Percentiles rank a stretch among this genome's conserved stretches.
phyloP scores from a whole-genome alignment of 306 rosid species.

The Cucumis cinereus region DNA sequence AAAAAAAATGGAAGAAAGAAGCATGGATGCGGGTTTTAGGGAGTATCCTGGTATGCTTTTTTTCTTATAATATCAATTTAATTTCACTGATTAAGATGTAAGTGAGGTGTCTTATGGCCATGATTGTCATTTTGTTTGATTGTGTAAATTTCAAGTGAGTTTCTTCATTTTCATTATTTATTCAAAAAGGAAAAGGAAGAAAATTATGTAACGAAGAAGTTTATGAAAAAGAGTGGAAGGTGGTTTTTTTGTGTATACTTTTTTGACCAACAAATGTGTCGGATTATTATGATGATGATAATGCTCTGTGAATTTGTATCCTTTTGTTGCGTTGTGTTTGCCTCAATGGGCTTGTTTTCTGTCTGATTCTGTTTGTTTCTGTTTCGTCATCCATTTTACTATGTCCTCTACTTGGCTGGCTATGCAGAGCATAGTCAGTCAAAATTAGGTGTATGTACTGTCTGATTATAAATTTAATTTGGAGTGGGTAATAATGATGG shows the following conservation, averaged over 20 bases:
- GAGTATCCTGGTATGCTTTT: conserved; percentile 34
- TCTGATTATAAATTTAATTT: background rate
- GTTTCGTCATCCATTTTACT: background rate
- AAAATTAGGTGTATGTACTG: too few relatives aligned
- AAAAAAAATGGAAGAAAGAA: conserved; percentile 1
- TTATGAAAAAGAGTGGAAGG: background rate
- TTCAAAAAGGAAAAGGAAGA: background rate
- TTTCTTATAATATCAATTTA: background rate
- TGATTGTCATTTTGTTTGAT: conserved; percentile 17
- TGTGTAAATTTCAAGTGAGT: conserved; percentile 13
- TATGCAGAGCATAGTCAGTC: background rate
- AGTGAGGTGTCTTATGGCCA: conserved; percentile 10
- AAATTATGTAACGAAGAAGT: conserved; percentile 16
- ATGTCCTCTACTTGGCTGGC: background rate
- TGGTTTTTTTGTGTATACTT: background rate
- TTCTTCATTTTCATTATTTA: background rate
- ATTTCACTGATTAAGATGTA: conserved; percentile 9
- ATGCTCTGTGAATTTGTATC: background rate
- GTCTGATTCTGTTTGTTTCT: background rate
- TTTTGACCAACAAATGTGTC: conserved; percentile 3
- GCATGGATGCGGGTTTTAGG: conserved; percentile 61
- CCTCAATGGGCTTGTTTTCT: background rate
- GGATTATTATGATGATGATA: background rate
- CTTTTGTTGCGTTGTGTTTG: background rate
- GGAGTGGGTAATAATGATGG: background rate